Evolutionary conservation across 1,284 basidiomycete genomes (phyloP).

Genomic region (Clitocybe nebularis): DNA sequence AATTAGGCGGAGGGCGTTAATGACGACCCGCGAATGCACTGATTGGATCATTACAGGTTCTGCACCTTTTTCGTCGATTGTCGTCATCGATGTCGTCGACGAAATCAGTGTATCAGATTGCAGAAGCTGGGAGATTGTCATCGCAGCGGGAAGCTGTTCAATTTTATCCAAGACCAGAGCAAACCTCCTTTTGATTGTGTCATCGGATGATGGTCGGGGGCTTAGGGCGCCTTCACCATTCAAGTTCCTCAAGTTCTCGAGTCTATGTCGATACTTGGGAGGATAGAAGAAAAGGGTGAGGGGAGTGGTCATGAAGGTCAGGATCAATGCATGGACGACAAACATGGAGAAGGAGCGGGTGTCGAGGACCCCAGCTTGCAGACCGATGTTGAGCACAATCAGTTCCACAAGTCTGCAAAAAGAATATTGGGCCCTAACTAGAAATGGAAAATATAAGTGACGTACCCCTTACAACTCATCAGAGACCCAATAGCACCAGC

Average conservation of each 20-base stretch:
- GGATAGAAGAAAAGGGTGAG: constrained; percentile 79
- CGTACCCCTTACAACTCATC: constrained; percentile 92
- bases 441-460: constrained; percentile 9
- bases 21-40: constrained; percentile 27
- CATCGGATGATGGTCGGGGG: constrained; percentile 23
- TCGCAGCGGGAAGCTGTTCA: constrained; percentile 75
- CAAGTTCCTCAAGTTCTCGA: constrained; percentile 11
- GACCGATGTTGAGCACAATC: constrained; percentile 91
- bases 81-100: constrained; percentile 7
- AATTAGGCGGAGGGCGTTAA: constrained; percentile 83
- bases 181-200: constrained; percentile 54
- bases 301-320: constrained; percentile 87
- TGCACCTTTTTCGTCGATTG: constrained; percentile 24
- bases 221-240: constrained; percentile 17
- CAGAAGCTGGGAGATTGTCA: constrained; percentile 62
- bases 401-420: constrained; percentile 71
- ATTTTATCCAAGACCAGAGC: constrained; percentile 83
- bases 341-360: constrained; percentile 82
- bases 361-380: constrained; percentile 77
- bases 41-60: constrained; percentile 12
- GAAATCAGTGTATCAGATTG: constrained; percentile 27
- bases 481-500: constrained; percentile 83
- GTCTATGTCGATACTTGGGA: constrained; percentile 37
- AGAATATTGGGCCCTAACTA: neutral
- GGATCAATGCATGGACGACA: constrained; percentile 80